Evolutionary conservation across 2,329 filamentous ascomycete species (phyloP).

Genomic region (Aspergillus fructus): DNA sequence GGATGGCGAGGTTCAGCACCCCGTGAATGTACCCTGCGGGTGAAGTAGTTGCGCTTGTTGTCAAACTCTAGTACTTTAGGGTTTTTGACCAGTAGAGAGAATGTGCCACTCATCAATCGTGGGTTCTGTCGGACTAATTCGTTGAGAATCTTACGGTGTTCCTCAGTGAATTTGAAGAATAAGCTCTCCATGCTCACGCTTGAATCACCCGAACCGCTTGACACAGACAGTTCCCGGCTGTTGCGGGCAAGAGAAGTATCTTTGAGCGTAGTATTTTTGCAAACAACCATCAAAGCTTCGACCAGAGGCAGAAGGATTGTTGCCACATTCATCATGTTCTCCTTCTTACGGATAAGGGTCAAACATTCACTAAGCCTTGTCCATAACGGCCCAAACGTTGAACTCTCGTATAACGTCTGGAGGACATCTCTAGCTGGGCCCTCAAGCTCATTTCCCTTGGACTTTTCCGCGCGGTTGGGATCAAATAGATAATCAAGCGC

Average conservation of each 20-base stretch:
- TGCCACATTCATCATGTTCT: constrained; percentile 95
- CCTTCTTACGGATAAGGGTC: constrained; percentile 81
- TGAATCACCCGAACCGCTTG: constrained; percentile 75
- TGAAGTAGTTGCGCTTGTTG: constrained; percentile 99
- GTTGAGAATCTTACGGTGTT: constrained; percentile 95
- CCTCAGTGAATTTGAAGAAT: constrained; percentile 97
- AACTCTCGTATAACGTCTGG: constrained; percentile 83
- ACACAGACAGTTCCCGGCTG: constrained; percentile 68
- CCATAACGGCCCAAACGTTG: constrained; percentile 89
- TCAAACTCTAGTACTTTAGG: constrained; percentile 98
- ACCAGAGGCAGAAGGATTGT: constrained; percentile 93
- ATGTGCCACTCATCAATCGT: constrained; percentile 97
- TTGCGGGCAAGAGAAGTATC: constrained; percentile 57
- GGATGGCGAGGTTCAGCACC: constrained; percentile 68
- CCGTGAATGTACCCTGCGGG: constrained; percentile 80
- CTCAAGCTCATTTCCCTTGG: constrained; percentile 54
- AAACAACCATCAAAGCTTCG: constrained; percentile 97
- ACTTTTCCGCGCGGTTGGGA: constrained; percentile 62
- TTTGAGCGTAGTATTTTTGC: constrained; percentile 89
- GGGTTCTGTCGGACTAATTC: constrained; percentile 96
- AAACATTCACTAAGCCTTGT: constrained; percentile 86
- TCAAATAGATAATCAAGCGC: constrained; percentile 96
- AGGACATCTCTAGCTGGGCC: constrained; percentile 75
- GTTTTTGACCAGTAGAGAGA: constrained; percentile 94
- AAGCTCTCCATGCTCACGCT: constrained; percentile 72